Evolutionary conservation across 441 rosid species (phyloP).

Genomic region (Brassica hybrid): DNA sequence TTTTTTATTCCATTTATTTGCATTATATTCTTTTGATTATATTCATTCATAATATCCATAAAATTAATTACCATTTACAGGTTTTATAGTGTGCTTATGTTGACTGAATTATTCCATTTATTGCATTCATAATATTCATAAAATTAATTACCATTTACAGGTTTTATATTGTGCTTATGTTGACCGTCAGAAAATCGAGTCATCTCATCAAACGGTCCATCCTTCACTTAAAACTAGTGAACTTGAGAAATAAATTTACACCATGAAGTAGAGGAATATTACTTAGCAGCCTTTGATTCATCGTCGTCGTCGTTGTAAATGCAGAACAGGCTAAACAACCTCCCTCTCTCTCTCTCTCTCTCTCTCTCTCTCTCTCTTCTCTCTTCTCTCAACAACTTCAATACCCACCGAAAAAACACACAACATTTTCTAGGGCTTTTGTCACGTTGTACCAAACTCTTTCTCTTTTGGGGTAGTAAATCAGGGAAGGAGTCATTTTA

Average conservation of each 20-base stretch:
- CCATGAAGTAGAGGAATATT: conserved; percentile 31
- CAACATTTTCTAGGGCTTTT: conserved; percentile 9
- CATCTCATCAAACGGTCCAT: conserved; percentile 25
- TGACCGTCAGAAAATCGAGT: conserved; percentile 34
- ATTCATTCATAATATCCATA: neutral
- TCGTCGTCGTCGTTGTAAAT: conserved; percentile 30
- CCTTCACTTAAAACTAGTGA: conserved; percentile 10
- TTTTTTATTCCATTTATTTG: neutral
- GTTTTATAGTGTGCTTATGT: neutral
- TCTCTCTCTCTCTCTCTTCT: neutral
- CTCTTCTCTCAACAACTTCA: conserved; percentile 35
- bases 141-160: neutral
- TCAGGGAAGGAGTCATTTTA: neutral
- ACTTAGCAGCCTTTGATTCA: conserved; percentile 29
- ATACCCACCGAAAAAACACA: conserved; percentile 26
- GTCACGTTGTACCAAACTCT: neutral
- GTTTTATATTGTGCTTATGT: neutral
- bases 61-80: neutral
- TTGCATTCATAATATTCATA: neutral
- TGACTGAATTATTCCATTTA: neutral
- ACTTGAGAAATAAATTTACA: conserved; percentile 3
- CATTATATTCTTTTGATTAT: neutral
- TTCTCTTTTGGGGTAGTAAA: neutral
- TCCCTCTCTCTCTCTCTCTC: neutral
- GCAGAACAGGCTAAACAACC: conserved; percentile 30